phyloP scores from a whole-genome alignment of 345 rosid genomes.

The Pseudoturritis turrita region DNA sequence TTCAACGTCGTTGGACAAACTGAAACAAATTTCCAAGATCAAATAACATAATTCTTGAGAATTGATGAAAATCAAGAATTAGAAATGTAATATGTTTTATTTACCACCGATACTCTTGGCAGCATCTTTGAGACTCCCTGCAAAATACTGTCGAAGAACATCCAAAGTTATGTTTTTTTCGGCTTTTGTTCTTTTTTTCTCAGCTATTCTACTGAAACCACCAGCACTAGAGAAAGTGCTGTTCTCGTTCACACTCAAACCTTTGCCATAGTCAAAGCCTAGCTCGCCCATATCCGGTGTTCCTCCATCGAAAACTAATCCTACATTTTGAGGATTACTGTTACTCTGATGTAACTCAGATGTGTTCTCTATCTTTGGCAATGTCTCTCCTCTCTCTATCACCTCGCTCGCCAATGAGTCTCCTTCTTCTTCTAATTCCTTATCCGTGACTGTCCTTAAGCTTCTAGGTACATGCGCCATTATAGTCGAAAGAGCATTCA shows the following conservation, averaged over 20 bases:
- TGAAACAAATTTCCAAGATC: conserved; percentile 34
- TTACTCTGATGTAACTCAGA: conserved; percentile 28
- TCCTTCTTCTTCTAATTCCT: conserved; percentile 62
- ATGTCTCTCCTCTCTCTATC: conserved; percentile 26
- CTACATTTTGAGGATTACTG: conserved; percentile 28
- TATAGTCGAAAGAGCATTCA: conserved; percentile 59
- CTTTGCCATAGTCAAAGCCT: conserved; percentile 39
- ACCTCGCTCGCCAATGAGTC: conserved; percentile 34
- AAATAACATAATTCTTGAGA: not conserved
- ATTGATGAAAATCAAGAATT: not conserved
- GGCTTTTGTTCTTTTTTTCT: conserved; percentile 56
- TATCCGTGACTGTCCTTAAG: conserved; percentile 70
- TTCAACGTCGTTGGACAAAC: conserved; percentile 97
- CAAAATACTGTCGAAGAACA: conserved; percentile 64
- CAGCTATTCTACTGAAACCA: conserved; percentile 35
- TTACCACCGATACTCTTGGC: conserved; percentile 89
- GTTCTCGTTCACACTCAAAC: conserved; percentile 42
- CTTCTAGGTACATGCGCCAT: conserved; percentile 63
- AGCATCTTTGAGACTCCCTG: conserved; percentile 95
- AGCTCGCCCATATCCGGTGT: conserved; percentile 22
- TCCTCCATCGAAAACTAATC: conserved; percentile 21
- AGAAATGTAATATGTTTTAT: conserved; percentile 14
- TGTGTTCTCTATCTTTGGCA: conserved; percentile 23
- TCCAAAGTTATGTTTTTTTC: conserved; percentile 72
- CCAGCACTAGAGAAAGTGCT: conserved; percentile 37